Base-by-base conservation (phyloP, 2,329 filamentous ascomycete species). In the Diplodia seriata region DNA sequence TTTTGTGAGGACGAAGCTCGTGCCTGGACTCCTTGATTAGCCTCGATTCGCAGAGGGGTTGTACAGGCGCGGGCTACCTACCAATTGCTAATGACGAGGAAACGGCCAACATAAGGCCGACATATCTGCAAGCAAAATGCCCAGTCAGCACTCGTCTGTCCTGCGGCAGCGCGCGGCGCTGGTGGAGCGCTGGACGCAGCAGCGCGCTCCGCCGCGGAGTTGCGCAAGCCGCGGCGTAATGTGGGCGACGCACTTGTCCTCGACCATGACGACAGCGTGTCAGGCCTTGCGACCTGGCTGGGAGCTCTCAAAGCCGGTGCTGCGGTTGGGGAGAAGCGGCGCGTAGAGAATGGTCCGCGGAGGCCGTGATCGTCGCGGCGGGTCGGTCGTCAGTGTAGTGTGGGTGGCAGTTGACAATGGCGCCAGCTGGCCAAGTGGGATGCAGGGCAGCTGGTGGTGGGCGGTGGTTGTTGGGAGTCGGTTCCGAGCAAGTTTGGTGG, bases 1-100 rank as follows among this genome's bases (percentile, higher is more conserved):
- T 83, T 99, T 99, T 57, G 96, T 99, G 76, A 99, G 97, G 73
- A 99, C 94, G 80, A 99, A 99, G 86, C 94, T 97, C 63, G 92
- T 93, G 76, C 93, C 93, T 95, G 74, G 6, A 67, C 15, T 15
- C 47, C 26, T 38, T 43, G 26, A 59, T 75, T 70, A 75, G 73
- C 66, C 43, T 33, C 14, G 43, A 53, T 26, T 23, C 40, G 20
- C 26, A 43, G 3, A 38, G 26, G 26, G 31, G 63, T 43, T 8
- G 23, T 14, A 12, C 20, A 36, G 65, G 23, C 38, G 38, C 18
- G 23, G 49, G 9, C 29, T 20, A 70, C 74, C 59, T 73, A 77
- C 77, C 78, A 66, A 80, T 80, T 54, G 77, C 77, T 50, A 80
- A 72, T 63, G 78, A 80, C n/a, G 78, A 79, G 63, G 75, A 75